A percentile compares a stretch with the other conserved stretches of the same genome.
Evolutionary conservation across 148 eudicot genomes (phyloP).

Genomic region (Rhododendron vialii): DNA sequence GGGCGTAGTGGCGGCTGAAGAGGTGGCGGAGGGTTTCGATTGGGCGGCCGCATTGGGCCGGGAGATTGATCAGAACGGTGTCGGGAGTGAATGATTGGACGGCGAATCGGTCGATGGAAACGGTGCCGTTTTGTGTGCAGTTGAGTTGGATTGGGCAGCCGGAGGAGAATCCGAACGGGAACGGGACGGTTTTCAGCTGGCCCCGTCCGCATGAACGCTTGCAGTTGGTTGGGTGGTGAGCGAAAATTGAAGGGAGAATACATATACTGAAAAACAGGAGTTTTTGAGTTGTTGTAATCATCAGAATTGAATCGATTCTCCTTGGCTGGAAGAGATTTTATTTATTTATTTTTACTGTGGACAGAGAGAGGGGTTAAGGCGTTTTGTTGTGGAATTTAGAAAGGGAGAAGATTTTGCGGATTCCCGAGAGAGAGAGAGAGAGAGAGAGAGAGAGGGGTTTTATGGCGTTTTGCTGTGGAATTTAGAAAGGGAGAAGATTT

Average conservation of each 20-base stretch:
- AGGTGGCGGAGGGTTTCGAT: conserved; percentile 19
- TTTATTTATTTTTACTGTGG: not conserved
- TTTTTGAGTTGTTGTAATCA: not conserved
- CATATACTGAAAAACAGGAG: not conserved
- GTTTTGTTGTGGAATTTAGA: not conserved
- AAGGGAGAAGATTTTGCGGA: not conserved
- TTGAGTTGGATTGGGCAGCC: conserved; percentile 42
- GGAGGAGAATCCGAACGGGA: conserved; percentile 50
- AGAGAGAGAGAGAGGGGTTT: not conserved
- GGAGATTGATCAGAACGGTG: conserved; percentile 25
- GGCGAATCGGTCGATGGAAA: conserved; percentile 18
- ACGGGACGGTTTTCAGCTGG: conserved; percentile 12
- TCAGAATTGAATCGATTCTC: not conserved
- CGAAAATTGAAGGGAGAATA: not conserved
- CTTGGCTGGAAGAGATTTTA: not conserved
- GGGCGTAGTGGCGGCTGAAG: conserved; percentile 35
- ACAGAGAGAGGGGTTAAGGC: not conserved
- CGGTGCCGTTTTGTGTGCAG: conserved; percentile 28
- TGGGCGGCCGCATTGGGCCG: conserved; percentile 41
- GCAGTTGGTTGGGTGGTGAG: conserved; percentile 8
- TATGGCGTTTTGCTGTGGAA: not conserved
- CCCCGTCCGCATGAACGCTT: conserved; percentile 24
- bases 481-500: not conserved
- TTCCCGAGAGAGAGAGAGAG: not conserved
- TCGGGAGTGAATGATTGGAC: conserved; percentile 15